Evolutionary conservation across 2,329 filamentous ascomycete genomes (phyloP), one percentile per base, ranked within the genome.

Genomic region (Fusarium domesticum): DNA sequence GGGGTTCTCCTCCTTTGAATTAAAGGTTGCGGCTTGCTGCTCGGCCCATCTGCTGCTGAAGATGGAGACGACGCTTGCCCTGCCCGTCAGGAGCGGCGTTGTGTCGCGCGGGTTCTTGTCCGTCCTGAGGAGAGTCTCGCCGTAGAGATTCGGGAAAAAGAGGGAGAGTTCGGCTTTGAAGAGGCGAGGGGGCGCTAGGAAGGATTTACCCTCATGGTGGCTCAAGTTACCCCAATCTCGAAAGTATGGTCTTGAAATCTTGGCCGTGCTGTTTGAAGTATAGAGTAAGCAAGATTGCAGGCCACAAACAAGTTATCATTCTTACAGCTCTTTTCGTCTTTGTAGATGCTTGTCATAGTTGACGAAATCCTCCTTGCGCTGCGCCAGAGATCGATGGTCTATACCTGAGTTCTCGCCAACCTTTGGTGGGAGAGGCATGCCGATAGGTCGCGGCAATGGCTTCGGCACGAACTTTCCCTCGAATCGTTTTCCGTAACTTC

Each of bases 91-190:
- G 4, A 85, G 67, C 0, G 83, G 77, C 6, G 91, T 96, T 2
- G 91, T 96, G 68, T 95, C 81, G 43, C 68, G 71, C 34, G 74
- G 65, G 37, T 70, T 56, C 47, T 64, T 64, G 69, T 72, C 60
- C 38, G 70, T 70, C 55, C 80, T 82, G 42, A 79, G 70, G 20
- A 96, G 75, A 2, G 90, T 96, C 56, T 80, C 75, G 35, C 93
- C 93, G 64, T 79, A 80, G 46, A 98, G 75, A 70, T 98, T 98
- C 35, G 93, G 93, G 71, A 98, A 96, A 74, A 87, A 97, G 52
- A 96, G 79, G 5, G 92, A 86, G 39, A 83, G 78, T 31, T 95
- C 88, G 53, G 78, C 78, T 61, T 84, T 86, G 76, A 97, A 97
- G 37, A 92, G 77, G n/a, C 85, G 77, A 4, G 87, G 81, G 30